These are phyloP conservation scores for Aspergillus fumigatus DNA, from an alignment of 2,329 filamentous ascomycete species.

Conservation along the genomic window DNA sequence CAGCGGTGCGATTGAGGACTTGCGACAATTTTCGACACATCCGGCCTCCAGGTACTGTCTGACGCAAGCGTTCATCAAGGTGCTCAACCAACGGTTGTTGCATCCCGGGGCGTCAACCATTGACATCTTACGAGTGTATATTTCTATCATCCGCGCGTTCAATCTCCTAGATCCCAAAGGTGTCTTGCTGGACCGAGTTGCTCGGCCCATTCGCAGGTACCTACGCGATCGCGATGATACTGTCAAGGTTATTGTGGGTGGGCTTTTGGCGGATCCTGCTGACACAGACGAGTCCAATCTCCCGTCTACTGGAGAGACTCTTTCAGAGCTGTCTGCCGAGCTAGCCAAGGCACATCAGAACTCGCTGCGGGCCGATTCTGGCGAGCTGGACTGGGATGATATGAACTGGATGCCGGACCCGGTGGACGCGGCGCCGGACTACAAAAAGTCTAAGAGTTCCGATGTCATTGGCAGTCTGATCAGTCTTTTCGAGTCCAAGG, in stretches of 20 bases:
- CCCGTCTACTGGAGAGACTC: conserved; percentile 36
- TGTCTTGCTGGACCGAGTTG: conserved; percentile 62
- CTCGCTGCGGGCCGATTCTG: conserved; percentile 45
- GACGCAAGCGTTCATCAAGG: conserved; percentile 50
- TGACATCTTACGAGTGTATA: conserved; percentile 64
- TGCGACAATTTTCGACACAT: conserved; percentile 53
- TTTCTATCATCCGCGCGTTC: conserved; percentile 62
- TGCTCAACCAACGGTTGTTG: conserved; percentile 52
- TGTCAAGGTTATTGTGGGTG: conserved; percentile 60
- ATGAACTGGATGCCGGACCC: conserved; percentile 92
- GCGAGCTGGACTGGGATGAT: conserved; percentile 83
- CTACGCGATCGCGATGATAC: conserved; percentile 62
- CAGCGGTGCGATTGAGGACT: conserved; percentile 55
- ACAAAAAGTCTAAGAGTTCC: conserved; percentile 80
- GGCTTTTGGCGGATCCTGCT: conserved; percentile 54
- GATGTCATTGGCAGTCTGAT: conserved; percentile 92
- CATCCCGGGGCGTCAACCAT: conserved; percentile 63
- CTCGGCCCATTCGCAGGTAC: conserved; percentile 60
- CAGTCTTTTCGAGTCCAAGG: conserved; percentile 79
- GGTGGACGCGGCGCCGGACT: conserved; percentile 86
- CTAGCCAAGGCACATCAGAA: conserved; percentile 41
- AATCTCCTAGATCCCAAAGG: conserved; percentile 60
- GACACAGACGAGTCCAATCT: conserved; percentile 32
- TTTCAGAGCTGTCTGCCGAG: conserved; percentile 52
- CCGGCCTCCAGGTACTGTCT: conserved; percentile 52